These are phyloP conservation scores for Lichtheimia hyalospora DNA, from an alignment of 371 early-diverging fungal genomes.

Conservation along the genomic window DNA sequence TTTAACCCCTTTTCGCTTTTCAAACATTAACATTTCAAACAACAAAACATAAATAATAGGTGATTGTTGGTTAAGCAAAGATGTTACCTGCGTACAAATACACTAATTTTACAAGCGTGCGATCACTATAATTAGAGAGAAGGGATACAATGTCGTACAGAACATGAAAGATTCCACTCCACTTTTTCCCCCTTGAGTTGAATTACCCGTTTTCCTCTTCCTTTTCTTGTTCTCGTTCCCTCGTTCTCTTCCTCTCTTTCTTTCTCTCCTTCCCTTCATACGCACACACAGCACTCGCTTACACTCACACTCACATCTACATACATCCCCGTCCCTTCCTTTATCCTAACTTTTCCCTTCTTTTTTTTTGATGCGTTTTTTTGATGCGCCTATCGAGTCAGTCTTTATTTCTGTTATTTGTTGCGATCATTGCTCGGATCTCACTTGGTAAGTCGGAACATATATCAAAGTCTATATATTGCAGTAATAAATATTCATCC, in stretches of 20 bases:
- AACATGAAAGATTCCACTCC: constrained; percentile 3
- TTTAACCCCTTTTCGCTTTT: background rate
- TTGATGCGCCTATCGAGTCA: constrained; percentile 28
- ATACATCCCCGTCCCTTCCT: constrained; percentile 9
- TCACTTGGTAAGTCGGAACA: constrained; percentile 15
- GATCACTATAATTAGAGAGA: background rate
- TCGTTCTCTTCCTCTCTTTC: background rate
- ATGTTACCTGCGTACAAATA: no score
- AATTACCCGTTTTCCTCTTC: constrained; percentile 7
- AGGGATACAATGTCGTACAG: constrained; percentile 2
- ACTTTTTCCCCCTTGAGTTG: constrained; percentile 2
- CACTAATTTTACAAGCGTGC: no score
- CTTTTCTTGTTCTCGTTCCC: constrained; percentile 3
- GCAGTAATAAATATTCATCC: background rate
- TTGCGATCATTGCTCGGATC: constrained; percentile 23
- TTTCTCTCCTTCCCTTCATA: background rate
- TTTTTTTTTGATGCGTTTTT: constrained; percentile 38
- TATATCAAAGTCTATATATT: background rate
- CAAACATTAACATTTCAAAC: no score
- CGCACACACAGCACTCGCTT: background rate
- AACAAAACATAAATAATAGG: no score
- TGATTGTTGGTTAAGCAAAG: no score
- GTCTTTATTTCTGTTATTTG: constrained; percentile 33
- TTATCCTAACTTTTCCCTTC: constrained; percentile 19
- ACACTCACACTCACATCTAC: background rate